Base-by-base conservation (phyloP, 2,329 filamentous ascomycete genomes). In the Neonectria faginata region DNA sequence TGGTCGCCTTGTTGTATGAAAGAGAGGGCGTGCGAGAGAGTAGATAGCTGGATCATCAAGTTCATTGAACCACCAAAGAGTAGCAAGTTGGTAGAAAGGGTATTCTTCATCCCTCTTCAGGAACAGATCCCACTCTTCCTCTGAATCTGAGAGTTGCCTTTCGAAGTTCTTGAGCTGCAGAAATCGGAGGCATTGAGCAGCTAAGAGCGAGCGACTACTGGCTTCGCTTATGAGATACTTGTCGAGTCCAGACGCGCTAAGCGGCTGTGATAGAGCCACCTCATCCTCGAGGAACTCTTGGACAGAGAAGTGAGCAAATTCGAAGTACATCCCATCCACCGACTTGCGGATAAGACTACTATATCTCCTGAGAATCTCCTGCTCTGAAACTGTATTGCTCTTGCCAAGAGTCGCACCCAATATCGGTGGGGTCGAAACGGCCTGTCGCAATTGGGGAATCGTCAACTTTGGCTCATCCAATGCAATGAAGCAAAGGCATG, bases 241-340 rank as follows among this genome's bases (percentile, higher is more conserved):
- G 60, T 67, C 0, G 41, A 36, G 2, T 16, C 16, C 1, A 70
- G 16, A 0, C 16, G 45, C 0, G 22, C 31, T 5, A 33, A 3
- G 1, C 12, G 10, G 31, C 51, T 2, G 4, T 42, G 31, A 33
- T 0, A 62, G 10, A 0, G 33, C 55, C 0, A 2, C 18, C 36
- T 55, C 3, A 8, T 60, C 22, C 16, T 57, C 31, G 2, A 70
- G 55, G 10, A 61, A 71, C 3, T 71, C 69, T 6, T 47, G 36
- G 2, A 71, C 68, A 1, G 68, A 60, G 27, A 71, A 71, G 1
- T 71, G 68, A 0, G 68, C 67, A 39, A 64, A 63, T 3, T 70
- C 69, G 5, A 71, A 54, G 27, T 18, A 8, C 0, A 1, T 5
- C 0, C 36, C 60, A 8, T 57, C 5, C 0, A 27, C 12, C 0